phyloP scores from a whole-genome alignment of 805 yeast species.

The Metschnikowia lachancei region DNA sequence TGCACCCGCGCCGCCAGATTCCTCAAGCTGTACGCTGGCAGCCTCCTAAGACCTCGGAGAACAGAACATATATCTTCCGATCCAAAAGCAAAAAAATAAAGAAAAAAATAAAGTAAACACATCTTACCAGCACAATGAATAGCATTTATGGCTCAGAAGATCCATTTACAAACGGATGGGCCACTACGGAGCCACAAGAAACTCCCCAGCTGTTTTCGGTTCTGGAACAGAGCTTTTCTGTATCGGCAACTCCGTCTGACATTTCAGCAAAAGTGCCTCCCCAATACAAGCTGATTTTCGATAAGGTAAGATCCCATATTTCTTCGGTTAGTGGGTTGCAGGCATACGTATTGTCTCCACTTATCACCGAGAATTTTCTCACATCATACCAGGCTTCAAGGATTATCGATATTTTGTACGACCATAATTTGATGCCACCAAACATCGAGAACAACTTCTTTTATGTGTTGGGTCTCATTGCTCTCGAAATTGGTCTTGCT shows the following conservation, averaged over 20 bases:
- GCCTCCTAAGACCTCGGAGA: not conserved
- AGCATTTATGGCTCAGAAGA: slow-evolving; percentile 25
- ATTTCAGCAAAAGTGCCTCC: slow-evolving; percentile 25
- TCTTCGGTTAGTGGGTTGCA: slow-evolving; percentile 32
- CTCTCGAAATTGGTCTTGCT: slow-evolving; percentile 40
- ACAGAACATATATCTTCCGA: not conserved
- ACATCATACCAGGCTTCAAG: slow-evolving; percentile 31
- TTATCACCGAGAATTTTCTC: slow-evolving; percentile 27
- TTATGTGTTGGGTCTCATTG: slow-evolving; percentile 39
- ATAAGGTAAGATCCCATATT: slow-evolving; percentile 21
- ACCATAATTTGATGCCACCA: slow-evolving; percentile 35
- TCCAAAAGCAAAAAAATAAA: too few relatives aligned
- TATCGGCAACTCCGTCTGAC: slow-evolving; percentile 14
- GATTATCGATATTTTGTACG: slow-evolving; percentile 35
- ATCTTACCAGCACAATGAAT: slow-evolving; percentile 9
- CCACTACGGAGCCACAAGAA: slow-evolving; percentile 15
- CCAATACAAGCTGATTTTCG: slow-evolving; percentile 24
- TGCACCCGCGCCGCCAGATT: slow-evolving; percentile 7
- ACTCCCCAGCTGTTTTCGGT: slow-evolving; percentile 4
- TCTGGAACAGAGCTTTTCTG: slow-evolving; percentile 9
- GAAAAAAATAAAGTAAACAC: too few relatives aligned
- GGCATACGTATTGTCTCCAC: slow-evolving; percentile 26
- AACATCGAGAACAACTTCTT: slow-evolving; percentile 29
- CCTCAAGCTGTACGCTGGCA: slow-evolving; percentile 1
- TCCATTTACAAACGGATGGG: slow-evolving; percentile 44